Conservation (phyloP, 768 basidiomycete species). For the Neoboletus subvelutipes region DNA sequence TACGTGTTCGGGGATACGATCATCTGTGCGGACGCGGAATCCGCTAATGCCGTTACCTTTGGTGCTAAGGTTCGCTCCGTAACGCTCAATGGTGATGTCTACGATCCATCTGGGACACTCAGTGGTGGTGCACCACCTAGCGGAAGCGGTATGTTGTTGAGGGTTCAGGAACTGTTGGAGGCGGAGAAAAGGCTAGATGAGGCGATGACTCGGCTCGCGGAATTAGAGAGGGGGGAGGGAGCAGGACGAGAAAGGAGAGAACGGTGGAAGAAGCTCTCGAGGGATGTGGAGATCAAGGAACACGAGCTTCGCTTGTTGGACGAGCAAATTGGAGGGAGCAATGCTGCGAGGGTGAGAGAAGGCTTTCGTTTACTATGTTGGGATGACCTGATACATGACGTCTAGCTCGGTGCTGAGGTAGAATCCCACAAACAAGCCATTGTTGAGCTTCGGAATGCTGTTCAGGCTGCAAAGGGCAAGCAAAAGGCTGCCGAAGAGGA, state of each 20-base stretch:
- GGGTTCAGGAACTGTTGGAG: constrained; percentile 78
- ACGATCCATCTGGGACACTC: constrained; percentile 93
- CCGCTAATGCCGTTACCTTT: constrained; percentile 90
- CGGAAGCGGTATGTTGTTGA: constrained; percentile 69
- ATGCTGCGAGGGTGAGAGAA: constrained; percentile 74
- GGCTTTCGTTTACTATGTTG: neutral
- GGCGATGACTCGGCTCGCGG: constrained; percentile 46
- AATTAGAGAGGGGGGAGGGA: constrained; percentile 56
- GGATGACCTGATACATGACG: neutral
- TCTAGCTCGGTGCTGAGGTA: constrained; percentile 80
- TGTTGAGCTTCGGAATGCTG: constrained; percentile 50
- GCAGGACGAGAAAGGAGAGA: constrained; percentile 53
- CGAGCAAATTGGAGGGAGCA: constrained; percentile 85
- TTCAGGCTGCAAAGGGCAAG: constrained; percentile 70
- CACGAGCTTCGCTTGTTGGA: constrained; percentile 83
- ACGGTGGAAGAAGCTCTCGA: constrained; percentile 55
- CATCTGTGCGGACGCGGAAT: constrained; percentile 84
- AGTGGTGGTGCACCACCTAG: constrained; percentile 88
- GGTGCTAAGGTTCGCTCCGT: constrained; percentile 71
- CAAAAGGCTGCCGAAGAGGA: constrained; percentile 77
- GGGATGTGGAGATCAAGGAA: constrained; percentile 84
- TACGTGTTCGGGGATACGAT: constrained; percentile 94
- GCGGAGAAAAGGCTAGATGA: constrained; percentile 59
- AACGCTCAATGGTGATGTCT: constrained; percentile 92
- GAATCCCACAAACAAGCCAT: constrained; percentile 68